These are phyloP conservation scores for Tricladium varicosporioides DNA, from an alignment of 2,329 filamentous ascomycete genomes.

Conservation along the genomic window DNA sequence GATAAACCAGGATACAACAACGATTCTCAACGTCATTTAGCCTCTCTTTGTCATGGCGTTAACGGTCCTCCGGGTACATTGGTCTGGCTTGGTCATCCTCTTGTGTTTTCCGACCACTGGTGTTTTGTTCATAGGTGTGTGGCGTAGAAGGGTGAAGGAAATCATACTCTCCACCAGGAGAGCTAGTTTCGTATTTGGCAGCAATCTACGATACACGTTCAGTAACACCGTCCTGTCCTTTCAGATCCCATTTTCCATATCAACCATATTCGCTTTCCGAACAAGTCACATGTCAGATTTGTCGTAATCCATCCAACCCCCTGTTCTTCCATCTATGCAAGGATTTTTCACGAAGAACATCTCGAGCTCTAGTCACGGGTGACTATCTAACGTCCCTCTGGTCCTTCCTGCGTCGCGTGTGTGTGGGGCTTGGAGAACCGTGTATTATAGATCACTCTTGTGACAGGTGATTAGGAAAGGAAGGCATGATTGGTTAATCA, in stretches of 20 bases:
- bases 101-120: slow-evolving; percentile 25
- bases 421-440: background rate
- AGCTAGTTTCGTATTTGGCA: slow-evolving; percentile 19
- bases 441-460: slow-evolving; percentile 11
- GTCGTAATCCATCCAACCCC: background rate
- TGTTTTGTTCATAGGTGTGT: slow-evolving; percentile 34
- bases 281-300: background rate
- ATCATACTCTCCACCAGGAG: slow-evolving; percentile 23
- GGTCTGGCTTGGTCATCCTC: slow-evolving; percentile 27
- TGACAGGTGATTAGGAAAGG: background rate
- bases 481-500: background rate
- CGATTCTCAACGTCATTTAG: slow-evolving; percentile 34
- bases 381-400: background rate
- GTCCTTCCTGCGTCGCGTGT: background rate
- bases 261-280: background rate
- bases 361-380: background rate
- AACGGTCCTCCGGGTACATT: slow-evolving; percentile 23
- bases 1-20: slow-evolving; percentile 41
- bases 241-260: slow-evolving; percentile 24
- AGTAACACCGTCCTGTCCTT: slow-evolving; percentile 34
- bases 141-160: slow-evolving; percentile 31
- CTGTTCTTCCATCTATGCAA: background rate
- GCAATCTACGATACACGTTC: slow-evolving; percentile 26
- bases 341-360: background rate
- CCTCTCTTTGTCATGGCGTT: slow-evolving; percentile 33